Conservation (phyloP, 495 filamentous ascomycete species). For the Clohesyomyces aquaticus region DNA sequence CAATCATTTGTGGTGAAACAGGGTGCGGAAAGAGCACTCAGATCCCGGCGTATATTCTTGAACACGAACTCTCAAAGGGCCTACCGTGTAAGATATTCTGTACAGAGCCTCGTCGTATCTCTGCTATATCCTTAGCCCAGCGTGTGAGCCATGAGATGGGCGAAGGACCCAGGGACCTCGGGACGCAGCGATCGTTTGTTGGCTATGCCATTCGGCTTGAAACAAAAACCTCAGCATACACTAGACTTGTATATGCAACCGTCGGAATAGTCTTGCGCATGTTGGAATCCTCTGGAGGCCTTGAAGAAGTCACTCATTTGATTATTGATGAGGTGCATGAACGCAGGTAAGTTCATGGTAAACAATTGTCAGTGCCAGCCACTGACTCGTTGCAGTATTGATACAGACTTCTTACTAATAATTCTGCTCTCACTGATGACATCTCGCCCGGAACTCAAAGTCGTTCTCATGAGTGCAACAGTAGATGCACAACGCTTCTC, state of each 20-base stretch:
- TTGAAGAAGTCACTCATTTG: slow-evolving; percentile 87
- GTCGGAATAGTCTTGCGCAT: slow-evolving; percentile 95
- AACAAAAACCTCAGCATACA: slow-evolving; percentile 77
- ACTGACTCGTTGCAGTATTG: slow-evolving; percentile 60
- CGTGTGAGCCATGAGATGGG: slow-evolving; percentile 94
- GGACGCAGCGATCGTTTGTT: slow-evolving; percentile 79
- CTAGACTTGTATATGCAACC: slow-evolving; percentile 81
- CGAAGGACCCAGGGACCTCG: slow-evolving; percentile 77
- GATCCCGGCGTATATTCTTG: slow-evolving; percentile 87
- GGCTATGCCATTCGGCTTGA: slow-evolving; percentile 94
- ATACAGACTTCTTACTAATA: slow-evolving; percentile 92
- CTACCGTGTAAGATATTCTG: slow-evolving; percentile 89
- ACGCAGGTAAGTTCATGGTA: slow-evolving; percentile 51
- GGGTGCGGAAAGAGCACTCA: slow-evolving; percentile 98
- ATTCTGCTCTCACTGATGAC: slow-evolving; percentile 80
- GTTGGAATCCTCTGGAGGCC: slow-evolving; percentile 83
- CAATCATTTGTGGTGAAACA: slow-evolving; percentile 94
- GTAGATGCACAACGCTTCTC: slow-evolving; percentile 91
- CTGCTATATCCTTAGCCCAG: slow-evolving; percentile 86
- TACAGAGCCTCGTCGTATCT: slow-evolving; percentile 95
- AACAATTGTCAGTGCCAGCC: neutral
- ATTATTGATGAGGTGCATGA: slow-evolving; percentile 96
- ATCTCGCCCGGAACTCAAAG: slow-evolving; percentile 71
- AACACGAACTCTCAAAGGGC: slow-evolving; percentile 80
- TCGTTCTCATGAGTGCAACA: slow-evolving; percentile 95